Evolutionary conservation across 2,329 filamentous ascomycete species (phyloP).

Genomic region (Phialophora verrucosa): DNA sequence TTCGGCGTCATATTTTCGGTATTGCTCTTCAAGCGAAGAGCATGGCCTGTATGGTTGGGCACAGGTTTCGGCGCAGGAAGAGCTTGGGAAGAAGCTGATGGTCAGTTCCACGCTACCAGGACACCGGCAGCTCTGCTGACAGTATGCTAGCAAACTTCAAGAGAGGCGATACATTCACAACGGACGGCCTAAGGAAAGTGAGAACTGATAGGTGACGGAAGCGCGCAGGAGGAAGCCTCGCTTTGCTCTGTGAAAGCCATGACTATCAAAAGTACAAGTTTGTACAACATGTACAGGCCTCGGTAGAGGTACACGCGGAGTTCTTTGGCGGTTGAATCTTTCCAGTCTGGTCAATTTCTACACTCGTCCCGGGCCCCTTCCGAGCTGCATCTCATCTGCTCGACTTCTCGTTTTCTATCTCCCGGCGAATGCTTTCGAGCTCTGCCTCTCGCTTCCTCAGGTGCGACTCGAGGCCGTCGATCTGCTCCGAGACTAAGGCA

Average conservation of each 20-base stretch:
- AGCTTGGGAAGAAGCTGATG: conserved; percentile 98
- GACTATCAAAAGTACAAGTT: conserved; percentile 30
- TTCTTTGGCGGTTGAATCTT: conserved; percentile 9
- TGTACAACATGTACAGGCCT: conserved; percentile 34
- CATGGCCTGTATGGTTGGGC: conserved; percentile 95
- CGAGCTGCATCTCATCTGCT: conserved; percentile 44
- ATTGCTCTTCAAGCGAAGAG: conserved; percentile 94
- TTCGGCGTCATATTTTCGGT: conserved; percentile 99
- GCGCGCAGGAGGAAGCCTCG: conserved; percentile 8
- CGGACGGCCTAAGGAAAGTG: conserved; percentile 40
- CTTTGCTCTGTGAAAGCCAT: conserved; percentile 15
- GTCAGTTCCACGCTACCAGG: conserved; percentile 53
- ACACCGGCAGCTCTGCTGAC: conserved; percentile 17
- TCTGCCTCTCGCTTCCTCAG: conserved; percentile 75
- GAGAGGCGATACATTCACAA: conserved; percentile 36
- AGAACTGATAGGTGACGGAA: conserved; percentile 36
- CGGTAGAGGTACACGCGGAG: conserved; percentile 15
- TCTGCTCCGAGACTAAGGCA: conserved; percentile 87
- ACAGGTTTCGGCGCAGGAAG: conserved; percentile 93
- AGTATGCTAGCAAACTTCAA: conserved; percentile 39
- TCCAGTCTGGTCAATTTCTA: conserved; percentile 8
- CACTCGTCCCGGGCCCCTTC: not conserved
- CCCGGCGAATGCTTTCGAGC: conserved; percentile 74
- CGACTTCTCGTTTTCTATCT: conserved; percentile 86
- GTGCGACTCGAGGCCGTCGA: conserved; percentile 87